Percentiles rank a stretch among this genome's conserved stretches.
Conservation (phyloP, 108 stramenopile genomes). For the Craspedostauros australis region DNA sequence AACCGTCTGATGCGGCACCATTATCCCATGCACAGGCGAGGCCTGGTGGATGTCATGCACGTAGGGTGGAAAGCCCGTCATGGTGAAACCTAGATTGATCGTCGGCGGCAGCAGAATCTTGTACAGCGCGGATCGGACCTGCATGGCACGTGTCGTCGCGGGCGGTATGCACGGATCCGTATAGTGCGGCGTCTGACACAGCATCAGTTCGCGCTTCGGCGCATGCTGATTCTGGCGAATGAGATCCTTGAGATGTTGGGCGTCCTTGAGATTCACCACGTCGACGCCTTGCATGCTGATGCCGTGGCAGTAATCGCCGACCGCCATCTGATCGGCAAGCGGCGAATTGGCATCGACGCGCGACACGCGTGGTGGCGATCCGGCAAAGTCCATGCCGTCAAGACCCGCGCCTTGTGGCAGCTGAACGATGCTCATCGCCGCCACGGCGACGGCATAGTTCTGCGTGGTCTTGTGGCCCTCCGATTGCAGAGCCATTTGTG, state of each 20-base stretch:
- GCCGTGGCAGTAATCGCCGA: conserved; percentile 11
- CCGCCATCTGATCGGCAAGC: not conserved
- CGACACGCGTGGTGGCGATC: conserved; percentile 1
- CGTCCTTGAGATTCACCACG: conserved; percentile 5
- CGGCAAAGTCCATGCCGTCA: no score
- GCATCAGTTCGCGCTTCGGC: conserved; percentile 3
- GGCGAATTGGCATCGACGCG: not conserved
- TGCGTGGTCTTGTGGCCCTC: no score
- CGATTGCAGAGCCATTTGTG: no score
- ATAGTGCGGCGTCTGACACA: conserved; percentile 2
- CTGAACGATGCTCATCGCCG: no score
- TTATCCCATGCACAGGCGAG: conserved; percentile 3
- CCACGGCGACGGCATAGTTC: no score
- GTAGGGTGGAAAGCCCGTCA: conserved; percentile 14
- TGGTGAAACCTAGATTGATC: not conserved
- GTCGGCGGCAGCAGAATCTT: conserved; percentile 4
- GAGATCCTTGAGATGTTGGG: not conserved
- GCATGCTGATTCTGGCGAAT: conserved; percentile 1
- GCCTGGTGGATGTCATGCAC: not conserved
- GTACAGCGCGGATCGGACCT: not conserved
- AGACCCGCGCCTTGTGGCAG: no score
- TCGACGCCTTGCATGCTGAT: conserved; percentile 1
- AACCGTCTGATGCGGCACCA: conserved; percentile 11
- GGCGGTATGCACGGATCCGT: no score
- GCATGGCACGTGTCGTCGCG: not conserved